Evolutionary conservation across 139 green algal species (phyloP), one percentile per base, ranked within the genome.

Genomic region (Tetradesmus lagerheimii): DNA sequence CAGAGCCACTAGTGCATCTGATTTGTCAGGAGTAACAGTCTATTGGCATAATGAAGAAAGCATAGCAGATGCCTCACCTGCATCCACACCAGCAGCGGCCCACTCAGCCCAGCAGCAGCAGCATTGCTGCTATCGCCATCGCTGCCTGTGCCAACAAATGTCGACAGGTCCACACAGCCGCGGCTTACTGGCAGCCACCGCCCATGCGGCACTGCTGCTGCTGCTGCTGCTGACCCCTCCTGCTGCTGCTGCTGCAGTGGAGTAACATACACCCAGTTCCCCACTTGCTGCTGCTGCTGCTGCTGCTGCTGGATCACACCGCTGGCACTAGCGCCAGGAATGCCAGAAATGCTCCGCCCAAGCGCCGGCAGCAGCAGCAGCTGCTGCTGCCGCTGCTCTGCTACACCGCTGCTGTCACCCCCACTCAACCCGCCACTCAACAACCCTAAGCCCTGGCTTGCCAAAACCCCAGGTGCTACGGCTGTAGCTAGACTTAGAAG

Each of bases 61-160:
- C n/a, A n/a, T n/a, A n/a, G n/a, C n/a, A n/a, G n/a, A n/a, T n/a
- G n/a, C n/a, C 57, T n/a, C 16, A 88, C 83, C 83, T 88, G 86
- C 86, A 90, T 84, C 86, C 86, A 90, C 4, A 90, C 18, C 75
- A 90, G 75, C 75, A 90, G 75, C 41, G 86, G 86, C 18, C 74
- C 29, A 4, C 14, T 18, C 34, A 76, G 43, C 8, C 12, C 39
- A 20, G 29, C 86, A 74, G 50, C 71, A 47, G 39, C 57, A 71
- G 57, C 57, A 31, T n/a, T n/a, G 57, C 57, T 18, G 57, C 57
- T 23, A 31, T n/a, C 57, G 11, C 4, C 57, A 31, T 5, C 57
- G 31, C 14, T 12, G 14, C 57, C 20, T 8, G 57, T 31, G 11
- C 39, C 71, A n/a, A n/a, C n/a, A 64, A 83, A 9, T 3, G 57